Base-by-base conservation (phyloP, 257 asterid genomes). In the Catharanthus roseus region DNA sequence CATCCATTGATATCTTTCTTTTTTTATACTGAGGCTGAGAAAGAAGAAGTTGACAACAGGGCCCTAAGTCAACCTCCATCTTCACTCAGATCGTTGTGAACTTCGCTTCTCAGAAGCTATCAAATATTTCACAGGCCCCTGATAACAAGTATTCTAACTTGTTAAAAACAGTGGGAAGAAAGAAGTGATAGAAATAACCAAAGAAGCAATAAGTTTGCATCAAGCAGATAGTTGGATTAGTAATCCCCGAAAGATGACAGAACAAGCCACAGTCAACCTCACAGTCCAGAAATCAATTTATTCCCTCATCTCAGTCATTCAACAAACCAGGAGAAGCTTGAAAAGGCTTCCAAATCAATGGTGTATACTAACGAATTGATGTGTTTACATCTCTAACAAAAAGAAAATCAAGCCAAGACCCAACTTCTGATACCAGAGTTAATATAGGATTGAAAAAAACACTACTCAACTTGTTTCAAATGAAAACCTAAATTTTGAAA, bases 11-110 rank as follows among this genome's bases (percentile, higher is more conserved):
- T 71, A 86, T 72, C 72, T 85, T 87, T 77, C 97, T 85, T 80
- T 91, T 85, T 79, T 92, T 92, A 82, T 69, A 77, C 68, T 75
- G 82, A 77, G 82, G 73, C 63, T 78, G 82, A 31, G 83, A 79
- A 58, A 72, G 78, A 15, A 71, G 72, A 70, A 72, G 67, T 23
- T 77, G 73, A 38, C 80, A 77, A 36, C 66, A 65, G 24, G 67
- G 31, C 58, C 80, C 81, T 33, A 72, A 69, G 16, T 79, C 80
- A 74, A 82, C 82, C 76, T 82, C 91, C 98, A 86, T 87, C 33
- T 50, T 42, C 70, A 34, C 39, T 34, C 18, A 47, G 49, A 38
- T 34, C 23, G 21, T 42, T 13, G 51, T 11, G 34, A 24, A 28
- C 23, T 47, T 47, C 16, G 33, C 28, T 21, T 33, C 53, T 47